These are phyloP conservation scores for Alopecurus myosuroides DNA, from an alignment of 176 grass and related monocot genomes.

Conservation along the genomic window DNA sequence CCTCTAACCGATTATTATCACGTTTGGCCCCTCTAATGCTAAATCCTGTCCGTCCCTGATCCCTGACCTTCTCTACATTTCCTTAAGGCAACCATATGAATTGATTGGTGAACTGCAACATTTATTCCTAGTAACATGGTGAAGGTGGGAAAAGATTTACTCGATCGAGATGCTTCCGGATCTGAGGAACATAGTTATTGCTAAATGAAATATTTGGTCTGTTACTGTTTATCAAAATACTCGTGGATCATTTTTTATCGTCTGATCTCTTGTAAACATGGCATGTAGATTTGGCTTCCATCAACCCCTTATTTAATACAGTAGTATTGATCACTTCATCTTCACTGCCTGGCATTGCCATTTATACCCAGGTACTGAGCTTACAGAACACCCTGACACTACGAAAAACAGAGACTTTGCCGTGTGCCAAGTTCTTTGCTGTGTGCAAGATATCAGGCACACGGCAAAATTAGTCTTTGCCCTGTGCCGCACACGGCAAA, in stretches of 20 bases:
- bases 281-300: conserved; percentile 80
- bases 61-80: not conserved
- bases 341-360: conserved; percentile 87
- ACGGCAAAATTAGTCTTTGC: no score
- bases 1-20: no score
- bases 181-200: conserved; percentile 70
- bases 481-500: no score
- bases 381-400: not conserved
- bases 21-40: no score
- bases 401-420: no score
- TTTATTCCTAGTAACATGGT: conserved; percentile 60
- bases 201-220: not conserved
- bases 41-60: no score
- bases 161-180: conserved; percentile 64
- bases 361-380: conserved; percentile 62
- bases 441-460: no score
- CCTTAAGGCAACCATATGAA: not conserved
- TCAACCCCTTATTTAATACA: conserved; percentile 87
- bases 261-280: not conserved
- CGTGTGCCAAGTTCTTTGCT: no score
- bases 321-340: conserved; percentile 91
- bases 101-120: not conserved
- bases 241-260: not conserved
- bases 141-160: conserved; percentile 77
- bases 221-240: not conserved